phyloP scores from a whole-genome alignment of 352 stramenopile genomes.

The Globisporangium paddicum region DNA sequence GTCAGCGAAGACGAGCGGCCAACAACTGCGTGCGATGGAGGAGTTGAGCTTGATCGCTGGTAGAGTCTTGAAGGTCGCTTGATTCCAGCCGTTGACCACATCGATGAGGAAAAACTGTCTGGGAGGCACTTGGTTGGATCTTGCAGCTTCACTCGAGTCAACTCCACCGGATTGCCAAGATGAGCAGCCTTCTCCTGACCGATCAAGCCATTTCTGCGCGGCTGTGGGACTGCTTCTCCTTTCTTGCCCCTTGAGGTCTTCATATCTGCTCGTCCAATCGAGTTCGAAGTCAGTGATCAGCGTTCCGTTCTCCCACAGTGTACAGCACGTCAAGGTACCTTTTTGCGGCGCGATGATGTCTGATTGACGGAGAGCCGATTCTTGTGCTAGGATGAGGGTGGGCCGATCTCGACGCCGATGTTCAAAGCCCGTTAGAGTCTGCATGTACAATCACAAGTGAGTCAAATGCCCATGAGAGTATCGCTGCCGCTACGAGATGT shows the following conservation, averaged over 20 bases:
- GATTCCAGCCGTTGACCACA: slow-evolving; percentile 67
- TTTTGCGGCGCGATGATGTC: background rate
- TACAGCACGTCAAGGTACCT: slow-evolving; percentile 7
- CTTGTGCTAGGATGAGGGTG: background rate
- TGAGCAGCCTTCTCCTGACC: slow-evolving; percentile 33
- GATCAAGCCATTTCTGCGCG: slow-evolving; percentile 13
- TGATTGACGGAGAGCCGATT: background rate
- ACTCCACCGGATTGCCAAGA: slow-evolving; percentile 39
- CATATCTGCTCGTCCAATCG: slow-evolving; percentile 22
- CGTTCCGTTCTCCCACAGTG: background rate
- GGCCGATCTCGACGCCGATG: background rate
- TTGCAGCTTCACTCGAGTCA: slow-evolving; percentile 53
- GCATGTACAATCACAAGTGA: background rate
- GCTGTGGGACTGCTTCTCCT: background rate
- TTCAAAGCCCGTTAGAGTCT: background rate
- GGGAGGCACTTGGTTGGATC: slow-evolving; percentile 30
- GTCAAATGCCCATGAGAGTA: background rate
- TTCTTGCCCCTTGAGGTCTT: slow-evolving; percentile 32
- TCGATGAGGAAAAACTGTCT: slow-evolving; percentile 25
- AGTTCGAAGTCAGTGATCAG: slow-evolving; percentile 2
- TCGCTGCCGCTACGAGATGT: background rate
- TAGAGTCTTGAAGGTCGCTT: slow-evolving; percentile 47
- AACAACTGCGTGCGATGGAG: slow-evolving; percentile 13
- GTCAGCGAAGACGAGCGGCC: background rate
- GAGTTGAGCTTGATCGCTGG: slow-evolving; percentile 32